These are phyloP conservation scores for Ceratocystis destructans DNA, from an alignment of 2,329 filamentous ascomycete species.

Conservation along the genomic window DNA sequence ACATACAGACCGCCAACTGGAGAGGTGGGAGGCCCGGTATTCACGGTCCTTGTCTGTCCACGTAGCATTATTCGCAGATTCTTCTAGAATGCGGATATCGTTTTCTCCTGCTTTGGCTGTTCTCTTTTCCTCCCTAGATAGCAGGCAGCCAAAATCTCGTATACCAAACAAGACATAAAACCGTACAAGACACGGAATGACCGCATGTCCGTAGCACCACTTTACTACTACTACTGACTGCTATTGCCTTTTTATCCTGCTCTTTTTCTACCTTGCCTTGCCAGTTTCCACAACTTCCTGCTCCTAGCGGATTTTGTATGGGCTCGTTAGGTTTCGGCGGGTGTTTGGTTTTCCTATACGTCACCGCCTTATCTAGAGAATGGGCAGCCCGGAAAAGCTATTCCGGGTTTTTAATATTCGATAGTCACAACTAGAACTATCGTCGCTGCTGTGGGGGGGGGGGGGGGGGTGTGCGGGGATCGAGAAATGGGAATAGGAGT, in stretches of 20 bases:
- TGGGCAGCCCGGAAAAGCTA: too few species aligned
- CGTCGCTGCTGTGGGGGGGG: neutral
- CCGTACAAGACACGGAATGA: neutral
- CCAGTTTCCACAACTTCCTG: neutral
- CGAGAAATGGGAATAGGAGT: too few species aligned
- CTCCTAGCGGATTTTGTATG: neutral
- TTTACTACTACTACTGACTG: neutral
- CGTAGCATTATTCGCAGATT: neutral
- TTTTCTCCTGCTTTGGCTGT: neutral
- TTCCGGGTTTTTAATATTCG: too few species aligned
- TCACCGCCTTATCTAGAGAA: neutral
- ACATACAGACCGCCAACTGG: neutral
- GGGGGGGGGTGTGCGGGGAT: too few species aligned
- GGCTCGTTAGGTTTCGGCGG: neutral
- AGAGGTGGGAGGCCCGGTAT: neutral
- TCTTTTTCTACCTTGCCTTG: neutral
- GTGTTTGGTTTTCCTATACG: neutral
- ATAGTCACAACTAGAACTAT: too few species aligned
- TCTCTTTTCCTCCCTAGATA: neutral
- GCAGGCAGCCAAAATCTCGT: neutral
- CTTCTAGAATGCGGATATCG: neutral
- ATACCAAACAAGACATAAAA: conserved; percentile 3
- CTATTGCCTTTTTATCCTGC: neutral
- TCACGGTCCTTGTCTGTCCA: neutral
- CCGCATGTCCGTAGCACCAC: neutral